These are phyloP conservation scores for Vitis amurensis DNA, from an alignment of 164 flowering plant genomes.

Conservation along the genomic window DNA sequence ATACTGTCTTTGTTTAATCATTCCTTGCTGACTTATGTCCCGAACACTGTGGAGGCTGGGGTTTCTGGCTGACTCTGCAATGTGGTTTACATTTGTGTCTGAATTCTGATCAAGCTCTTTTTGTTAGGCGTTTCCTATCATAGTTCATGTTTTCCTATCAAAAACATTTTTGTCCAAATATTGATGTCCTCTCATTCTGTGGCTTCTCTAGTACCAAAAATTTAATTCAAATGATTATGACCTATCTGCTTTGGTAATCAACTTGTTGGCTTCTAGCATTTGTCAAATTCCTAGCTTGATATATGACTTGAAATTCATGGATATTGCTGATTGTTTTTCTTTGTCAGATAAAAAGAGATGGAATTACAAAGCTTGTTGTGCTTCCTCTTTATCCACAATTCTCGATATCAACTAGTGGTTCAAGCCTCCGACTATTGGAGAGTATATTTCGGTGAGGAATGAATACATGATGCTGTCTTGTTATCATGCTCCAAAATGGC, in stretches of 20 bases:
- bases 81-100: no score
- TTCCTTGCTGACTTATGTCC: no score
- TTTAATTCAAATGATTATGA: neutral
- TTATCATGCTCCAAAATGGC: constrained; percentile 6
- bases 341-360: constrained; percentile 81
- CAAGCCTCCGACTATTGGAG: constrained; percentile 94
- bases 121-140: no score
- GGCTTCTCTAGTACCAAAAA: no score
- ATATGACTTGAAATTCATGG: neutral
- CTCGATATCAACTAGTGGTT: constrained; percentile 98
- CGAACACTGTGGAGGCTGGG: no score
- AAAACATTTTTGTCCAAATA: no score
- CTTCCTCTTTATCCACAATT: constrained; percentile 99
- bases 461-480: neutral
- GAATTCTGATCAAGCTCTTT: no score
- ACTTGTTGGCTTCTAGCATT: neutral
- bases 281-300: neutral
- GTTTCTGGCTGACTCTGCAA: no score
- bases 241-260: neutral
- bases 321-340: constrained; percentile 1
- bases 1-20: no score
- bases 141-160: no score
- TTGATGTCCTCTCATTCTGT: no score
- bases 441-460: constrained; percentile 77
- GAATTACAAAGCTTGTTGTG: constrained; percentile 89